A percentile compares a stretch with the other conserved stretches of the same genome.
Evolutionary conservation across 768 basidiomycete species (phyloP).

Genomic region (Collybiopsis luxurians): DNA sequence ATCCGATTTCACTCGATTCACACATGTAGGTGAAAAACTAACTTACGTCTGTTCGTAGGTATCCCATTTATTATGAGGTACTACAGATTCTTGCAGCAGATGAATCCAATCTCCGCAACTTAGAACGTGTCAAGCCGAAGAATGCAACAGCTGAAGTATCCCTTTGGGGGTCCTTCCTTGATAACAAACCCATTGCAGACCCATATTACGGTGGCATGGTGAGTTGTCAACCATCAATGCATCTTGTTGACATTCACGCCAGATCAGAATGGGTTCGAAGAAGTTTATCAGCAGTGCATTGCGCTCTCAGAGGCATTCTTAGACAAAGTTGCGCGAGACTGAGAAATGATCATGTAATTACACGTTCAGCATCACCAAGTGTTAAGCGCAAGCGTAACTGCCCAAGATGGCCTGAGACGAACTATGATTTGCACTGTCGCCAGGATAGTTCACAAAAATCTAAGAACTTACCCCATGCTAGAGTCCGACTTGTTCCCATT

Average conservation of each 20-base stretch:
- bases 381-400: too few species aligned
- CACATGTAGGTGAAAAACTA: not conserved
- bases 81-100: conserved; percentile 83
- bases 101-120: conserved; percentile 63
- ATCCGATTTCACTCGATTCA: conserved; percentile 6
- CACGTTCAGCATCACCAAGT: too few species aligned
- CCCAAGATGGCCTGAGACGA: too few species aligned
- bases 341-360: not conserved
- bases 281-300: conserved; percentile 75
- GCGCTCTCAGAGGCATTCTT: conserved; percentile 76
- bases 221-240: conserved; percentile 19
- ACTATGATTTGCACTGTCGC: too few species aligned
- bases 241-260: not conserved
- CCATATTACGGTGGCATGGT: conserved; percentile 81
- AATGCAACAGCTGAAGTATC: conserved; percentile 61
- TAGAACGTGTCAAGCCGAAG: conserved; percentile 48
- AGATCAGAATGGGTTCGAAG: conserved; percentile 64
- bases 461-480: too few species aligned
- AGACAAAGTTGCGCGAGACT: conserved; percentile 50
- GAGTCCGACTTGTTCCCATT: too few species aligned
- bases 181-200: conserved; percentile 70
- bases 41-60: too few species aligned
- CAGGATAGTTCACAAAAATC: too few species aligned
- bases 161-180: conserved; percentile 81
- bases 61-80: conserved; percentile 64